These are phyloP conservation scores for Starmerella riodocensis DNA, from an alignment of 805 yeast species.

Conservation along the genomic window DNA sequence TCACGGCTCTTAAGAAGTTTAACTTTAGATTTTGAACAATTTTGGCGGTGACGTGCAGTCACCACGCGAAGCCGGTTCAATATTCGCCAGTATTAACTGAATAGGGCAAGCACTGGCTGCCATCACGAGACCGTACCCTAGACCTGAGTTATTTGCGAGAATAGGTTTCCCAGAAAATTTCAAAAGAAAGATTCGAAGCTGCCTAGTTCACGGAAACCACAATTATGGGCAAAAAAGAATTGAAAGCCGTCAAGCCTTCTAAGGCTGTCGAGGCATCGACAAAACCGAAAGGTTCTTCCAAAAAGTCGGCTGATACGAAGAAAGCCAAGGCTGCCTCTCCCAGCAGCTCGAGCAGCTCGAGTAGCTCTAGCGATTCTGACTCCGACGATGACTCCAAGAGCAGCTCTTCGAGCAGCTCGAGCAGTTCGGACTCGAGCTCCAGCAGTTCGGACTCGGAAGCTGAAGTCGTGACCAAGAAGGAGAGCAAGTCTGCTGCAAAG, in stretches of 20 bases:
- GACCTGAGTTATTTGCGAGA: too few species aligned
- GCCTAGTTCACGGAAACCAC: not conserved
- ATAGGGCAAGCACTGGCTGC: too few species aligned
- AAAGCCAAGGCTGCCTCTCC: slow-evolving; percentile 24
- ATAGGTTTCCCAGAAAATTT: too few species aligned
- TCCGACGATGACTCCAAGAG: slow-evolving; percentile 24
- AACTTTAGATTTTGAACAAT: too few species aligned
- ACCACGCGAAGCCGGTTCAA: too few species aligned
- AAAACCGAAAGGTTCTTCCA: slow-evolving; percentile 4
- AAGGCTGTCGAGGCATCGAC: slow-evolving; percentile 7
- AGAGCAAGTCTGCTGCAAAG: too few species aligned
- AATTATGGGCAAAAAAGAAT: slow-evolving; percentile 12
- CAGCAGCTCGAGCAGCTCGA: slow-evolving; percentile 23
- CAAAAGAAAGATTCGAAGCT: too few species aligned
- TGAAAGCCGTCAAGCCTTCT: slow-evolving; percentile 11
- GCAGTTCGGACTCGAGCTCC: slow-evolving; percentile 13
- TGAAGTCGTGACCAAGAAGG: too few species aligned
- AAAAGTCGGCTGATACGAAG: slow-evolving; percentile 8
- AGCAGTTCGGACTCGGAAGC: slow-evolving; percentile 10
- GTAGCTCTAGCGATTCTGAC: slow-evolving; percentile 25
- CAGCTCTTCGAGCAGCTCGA: slow-evolving; percentile 21
- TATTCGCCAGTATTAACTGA: too few species aligned
- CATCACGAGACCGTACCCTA: too few species aligned
- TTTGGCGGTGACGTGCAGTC: too few species aligned
- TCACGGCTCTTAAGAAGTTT: too few species aligned